Evolutionary conservation across 2,329 filamentous ascomycete genomes (phyloP).

Genomic region (Dactylellina sp.): DNA sequence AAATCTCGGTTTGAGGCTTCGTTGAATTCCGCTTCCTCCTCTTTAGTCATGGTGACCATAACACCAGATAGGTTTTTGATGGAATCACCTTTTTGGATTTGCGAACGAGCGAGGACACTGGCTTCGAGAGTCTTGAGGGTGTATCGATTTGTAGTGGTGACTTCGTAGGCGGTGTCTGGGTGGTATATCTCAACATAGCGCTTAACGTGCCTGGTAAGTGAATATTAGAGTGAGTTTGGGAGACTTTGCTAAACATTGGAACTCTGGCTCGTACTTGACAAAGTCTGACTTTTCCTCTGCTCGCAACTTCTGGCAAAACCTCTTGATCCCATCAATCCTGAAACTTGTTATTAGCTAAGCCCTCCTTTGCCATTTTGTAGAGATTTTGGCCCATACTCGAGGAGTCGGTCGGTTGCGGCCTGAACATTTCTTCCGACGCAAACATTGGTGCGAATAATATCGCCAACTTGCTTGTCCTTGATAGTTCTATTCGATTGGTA

Average conservation of each 20-base stretch:
- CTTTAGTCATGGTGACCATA: conserved; percentile 88
- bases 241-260: background rate
- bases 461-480: conserved; percentile 72
- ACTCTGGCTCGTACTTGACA: conserved; percentile 63
- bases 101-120: conserved; percentile 81
- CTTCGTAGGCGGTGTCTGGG: conserved; percentile 93
- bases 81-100: conserved; percentile 82
- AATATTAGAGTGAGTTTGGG: conserved; percentile 9
- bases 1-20: conserved; percentile 85
- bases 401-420: conserved; percentile 57
- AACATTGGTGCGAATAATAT: conserved; percentile 69
- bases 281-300: conserved; percentile 68
- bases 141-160: conserved; percentile 92
- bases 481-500: conserved; percentile 87
- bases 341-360: conserved; percentile 11
- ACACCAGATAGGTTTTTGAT: conserved; percentile 93
- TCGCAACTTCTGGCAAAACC: conserved; percentile 42
- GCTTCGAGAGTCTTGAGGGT: conserved; percentile 92
- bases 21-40: conserved; percentile 87
- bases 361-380: background rate
- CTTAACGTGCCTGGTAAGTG: conserved; percentile 73
- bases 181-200: conserved; percentile 94
- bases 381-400: conserved; percentile 57
- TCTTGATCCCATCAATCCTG: conserved; percentile 59
- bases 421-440: conserved; percentile 58